Evolutionary conservation across 2,329 filamentous ascomycete genomes (phyloP).

Genomic region (Fusarium dimerum): DNA sequence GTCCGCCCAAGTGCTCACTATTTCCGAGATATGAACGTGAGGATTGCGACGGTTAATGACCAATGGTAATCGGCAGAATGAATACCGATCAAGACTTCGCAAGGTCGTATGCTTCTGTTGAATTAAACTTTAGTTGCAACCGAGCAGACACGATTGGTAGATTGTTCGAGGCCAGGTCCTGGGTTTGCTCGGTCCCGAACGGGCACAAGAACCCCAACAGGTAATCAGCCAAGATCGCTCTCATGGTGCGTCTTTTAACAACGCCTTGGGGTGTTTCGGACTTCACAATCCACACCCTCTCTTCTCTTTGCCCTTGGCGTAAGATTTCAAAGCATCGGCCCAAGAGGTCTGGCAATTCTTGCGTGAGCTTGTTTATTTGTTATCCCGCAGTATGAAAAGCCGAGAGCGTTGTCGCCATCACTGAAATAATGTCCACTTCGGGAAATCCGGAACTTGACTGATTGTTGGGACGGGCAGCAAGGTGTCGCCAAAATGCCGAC

Average conservation of each 20-base stretch:
- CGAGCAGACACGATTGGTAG: not conserved
- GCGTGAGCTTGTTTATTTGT: not conserved
- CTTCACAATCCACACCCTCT: not conserved
- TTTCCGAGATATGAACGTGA: no score
- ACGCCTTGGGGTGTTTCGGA: not conserved
- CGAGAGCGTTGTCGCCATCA: not conserved
- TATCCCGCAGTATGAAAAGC: not conserved
- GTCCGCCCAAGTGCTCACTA: no score
- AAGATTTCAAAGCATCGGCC: not conserved
- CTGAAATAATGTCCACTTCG: no score
- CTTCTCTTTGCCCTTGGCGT: not conserved
- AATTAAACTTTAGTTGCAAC: not conserved
- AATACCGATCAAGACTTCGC: not conserved
- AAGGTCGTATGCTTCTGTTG: not conserved
- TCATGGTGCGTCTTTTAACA: not conserved
- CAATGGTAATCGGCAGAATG: not conserved
- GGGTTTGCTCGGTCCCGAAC: not conserved
- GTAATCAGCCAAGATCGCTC: not conserved
- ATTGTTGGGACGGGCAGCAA: no score
- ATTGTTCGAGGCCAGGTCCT: not conserved
- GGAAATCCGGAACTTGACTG: no score
- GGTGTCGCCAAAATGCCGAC: no score
- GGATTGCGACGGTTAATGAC: not conserved
- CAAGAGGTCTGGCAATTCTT: not conserved
- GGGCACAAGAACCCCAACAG: not conserved